Conservation (phyloP, 768 basidiomycete species). For the Tricholomella constricta region DNA sequence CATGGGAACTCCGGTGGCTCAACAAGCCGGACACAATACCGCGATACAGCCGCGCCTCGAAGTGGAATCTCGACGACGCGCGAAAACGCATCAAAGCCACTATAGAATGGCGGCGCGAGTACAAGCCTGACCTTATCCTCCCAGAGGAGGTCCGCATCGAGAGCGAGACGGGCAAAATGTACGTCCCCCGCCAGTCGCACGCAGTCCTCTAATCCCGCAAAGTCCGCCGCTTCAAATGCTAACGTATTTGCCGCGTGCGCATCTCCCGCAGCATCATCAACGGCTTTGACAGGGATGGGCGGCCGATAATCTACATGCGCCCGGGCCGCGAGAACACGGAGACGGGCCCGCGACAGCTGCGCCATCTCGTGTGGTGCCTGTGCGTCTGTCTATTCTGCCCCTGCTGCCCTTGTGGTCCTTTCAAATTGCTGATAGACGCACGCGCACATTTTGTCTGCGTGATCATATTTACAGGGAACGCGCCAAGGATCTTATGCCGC, state of each 20-base stretch:
- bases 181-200: constrained; percentile 22
- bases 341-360: constrained; percentile 72
- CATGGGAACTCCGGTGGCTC: constrained; percentile 82
- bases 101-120: constrained; percentile 84
- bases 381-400: constrained; percentile 38
- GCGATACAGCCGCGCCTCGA: constrained; percentile 84
- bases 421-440: background rate
- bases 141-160: constrained; percentile 82
- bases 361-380: constrained; percentile 87
- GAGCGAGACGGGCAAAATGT: constrained; percentile 90
- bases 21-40: constrained; percentile 63
- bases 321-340: constrained; percentile 87
- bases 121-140: constrained; percentile 79
- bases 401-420: too few species aligned
- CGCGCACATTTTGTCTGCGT: background rate
- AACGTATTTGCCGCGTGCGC: background rate
- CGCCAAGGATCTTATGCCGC: constrained; percentile 87
- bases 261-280: constrained; percentile 60
- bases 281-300: constrained; percentile 83
- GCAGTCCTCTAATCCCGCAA: constrained; percentile 2
- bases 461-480: constrained; percentile 60
- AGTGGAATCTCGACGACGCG: constrained; percentile 79
- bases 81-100: constrained; percentile 79
- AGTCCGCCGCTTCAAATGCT: background rate
- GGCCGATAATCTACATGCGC: constrained; percentile 89